Evolutionary conservation across 2,329 filamentous ascomycete genomes (phyloP), one percentile per base, ranked within the genome.

Genomic region (Apiospora aurea): DNA sequence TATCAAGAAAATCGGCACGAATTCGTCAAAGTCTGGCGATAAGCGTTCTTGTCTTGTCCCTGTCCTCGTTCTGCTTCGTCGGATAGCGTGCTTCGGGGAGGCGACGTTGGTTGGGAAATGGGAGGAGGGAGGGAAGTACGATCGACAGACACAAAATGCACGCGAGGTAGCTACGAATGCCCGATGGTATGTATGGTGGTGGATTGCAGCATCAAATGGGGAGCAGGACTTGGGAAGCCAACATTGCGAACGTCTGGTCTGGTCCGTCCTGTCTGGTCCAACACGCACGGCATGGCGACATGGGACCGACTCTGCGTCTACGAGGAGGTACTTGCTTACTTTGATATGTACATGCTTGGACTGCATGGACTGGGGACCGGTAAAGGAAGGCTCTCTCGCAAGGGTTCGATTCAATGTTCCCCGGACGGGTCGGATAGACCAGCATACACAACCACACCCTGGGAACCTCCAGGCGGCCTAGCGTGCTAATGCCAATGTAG

Each of bases 401-500:
- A 64, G 57, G 57, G 57, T 64, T 41, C 57, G 34, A 64, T 64
- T 61, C 29, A 61, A 61, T 64, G 57, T 64, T 64, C 57, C 53
- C 57, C 57, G 57, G 57, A 64, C 57, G 57, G 57, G 57, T 64
- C 57, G 57, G 57, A 64, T 64, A 64, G 57, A 64, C 57, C 34
- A 41, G 57, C 57, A 64, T 64, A n/a, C 11, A 38, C 57, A n/a
- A 41, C 57, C 57, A 64, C 57, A n/a, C 34, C 21, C 34, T 64
- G 34, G 57, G 57, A 64, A 41, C 57, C 57, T 64, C n/a, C 41
- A 64, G 57, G 57, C 34, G 34, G 57, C 57, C 57, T 34, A 64
- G 57, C 57, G 57, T 64, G 34, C 57, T 64, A 41, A 61, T 13
- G 53, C 38, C 21, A 29, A 29, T 29, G 26, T 29, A 29, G 26